Percentiles rank a stretch among this genome's conserved stretches.
These are phyloP conservation scores for Angomonas ambiguus DNA, from an alignment of 208 protist genomes.

Conservation along the genomic window DNA sequence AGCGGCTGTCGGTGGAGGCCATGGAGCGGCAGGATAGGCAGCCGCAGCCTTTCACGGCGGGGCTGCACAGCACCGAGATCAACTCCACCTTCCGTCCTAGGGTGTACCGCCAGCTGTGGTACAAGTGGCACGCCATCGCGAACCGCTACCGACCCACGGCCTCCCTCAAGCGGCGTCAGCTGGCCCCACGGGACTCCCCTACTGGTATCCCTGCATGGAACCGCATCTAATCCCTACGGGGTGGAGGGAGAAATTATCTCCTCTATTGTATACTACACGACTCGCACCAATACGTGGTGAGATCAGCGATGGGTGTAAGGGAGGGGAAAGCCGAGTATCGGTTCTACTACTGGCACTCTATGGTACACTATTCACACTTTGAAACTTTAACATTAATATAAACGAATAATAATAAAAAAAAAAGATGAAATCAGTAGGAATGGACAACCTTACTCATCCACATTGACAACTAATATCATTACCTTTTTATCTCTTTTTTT, in stretches of 20 bases:
- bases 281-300: background rate
- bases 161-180: conserved; percentile 72
- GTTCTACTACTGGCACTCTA: too few species aligned
- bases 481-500: conserved; percentile 9
- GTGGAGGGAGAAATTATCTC: background rate
- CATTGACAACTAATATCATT: too few species aligned
- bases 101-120: conserved; percentile 87
- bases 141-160: conserved; percentile 84
- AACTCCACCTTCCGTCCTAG: conserved; percentile 82
- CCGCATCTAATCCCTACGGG: conserved; percentile 44
- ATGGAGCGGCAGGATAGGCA: conserved; percentile 40
- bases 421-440: too few species aligned
- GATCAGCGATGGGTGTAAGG: too few species aligned
- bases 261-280: background rate
- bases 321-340: too few species aligned
- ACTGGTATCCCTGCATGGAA: conserved; percentile 88
- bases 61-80: conserved; percentile 69
- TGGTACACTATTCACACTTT: too few species aligned
- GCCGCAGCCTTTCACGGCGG: conserved; percentile 69
- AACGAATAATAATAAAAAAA: background rate
- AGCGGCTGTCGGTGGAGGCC: conserved; percentile 43
- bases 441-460: too few species aligned
- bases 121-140: conserved; percentile 87
- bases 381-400: too few species aligned
- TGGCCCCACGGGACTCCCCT: conserved; percentile 82